Percentiles rank a stretch among this genome's conserved stretches.
Conservation (phyloP, 176 grass and related monocot genomes). For the Juncus effusus region DNA sequence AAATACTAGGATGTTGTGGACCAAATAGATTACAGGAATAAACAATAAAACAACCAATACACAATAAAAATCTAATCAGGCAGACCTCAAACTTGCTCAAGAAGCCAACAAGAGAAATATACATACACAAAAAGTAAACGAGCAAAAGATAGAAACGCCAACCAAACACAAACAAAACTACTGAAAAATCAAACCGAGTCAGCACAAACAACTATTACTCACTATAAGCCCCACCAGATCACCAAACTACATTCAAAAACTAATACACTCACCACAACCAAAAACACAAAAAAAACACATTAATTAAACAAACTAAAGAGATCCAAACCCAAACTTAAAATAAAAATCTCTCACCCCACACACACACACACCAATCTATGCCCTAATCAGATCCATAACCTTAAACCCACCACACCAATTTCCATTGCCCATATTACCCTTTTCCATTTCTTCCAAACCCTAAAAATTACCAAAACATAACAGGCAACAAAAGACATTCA, state of each 20-base stretch:
- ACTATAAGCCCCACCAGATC: slow-evolving; percentile 26
- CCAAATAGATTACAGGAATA: no score
- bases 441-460: slow-evolving; percentile 5
- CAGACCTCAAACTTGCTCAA: no score
- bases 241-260: slow-evolving; percentile 27
- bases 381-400: slow-evolving; percentile 9
- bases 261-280: slow-evolving; percentile 21
- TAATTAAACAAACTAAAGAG: slow-evolving; percentile 27
- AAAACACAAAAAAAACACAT: slow-evolving; percentile 10
- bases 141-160: background rate
- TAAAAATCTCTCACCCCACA: slow-evolving; percentile 6
- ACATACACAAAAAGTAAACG: background rate
- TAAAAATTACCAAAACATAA: slow-evolving; percentile 13
- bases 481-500: slow-evolving; percentile 16
- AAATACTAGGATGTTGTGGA: no score
- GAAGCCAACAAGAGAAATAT: no score
- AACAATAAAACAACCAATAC: no score
- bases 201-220: slow-evolving; percentile 16
- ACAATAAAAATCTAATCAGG: no score
- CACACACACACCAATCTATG: slow-evolving; percentile 22
- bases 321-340: slow-evolving; percentile 28
- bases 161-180: background rate
- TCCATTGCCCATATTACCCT: slow-evolving; percentile 10
- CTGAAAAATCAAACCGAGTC: background rate
- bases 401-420: slow-evolving; percentile 2